Evolutionary conservation across 176 grass and related monocot genomes (phyloP).

Genomic region (Hordeum vulgare): DNA sequence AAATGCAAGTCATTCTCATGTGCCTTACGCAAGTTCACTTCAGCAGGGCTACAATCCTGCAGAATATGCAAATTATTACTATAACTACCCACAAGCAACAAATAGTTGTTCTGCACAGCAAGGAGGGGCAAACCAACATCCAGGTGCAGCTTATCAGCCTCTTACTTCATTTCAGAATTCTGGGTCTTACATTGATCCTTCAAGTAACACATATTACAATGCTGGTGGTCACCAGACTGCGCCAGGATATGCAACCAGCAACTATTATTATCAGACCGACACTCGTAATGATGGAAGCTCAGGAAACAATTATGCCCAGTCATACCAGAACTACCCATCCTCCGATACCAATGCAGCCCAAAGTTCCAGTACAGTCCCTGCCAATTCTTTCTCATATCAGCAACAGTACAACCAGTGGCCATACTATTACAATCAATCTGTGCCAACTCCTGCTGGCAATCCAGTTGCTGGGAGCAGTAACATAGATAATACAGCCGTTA

Average conservation of each 20-base stretch:
- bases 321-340: conserved; percentile 52
- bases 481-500: conserved; percentile 21
- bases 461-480: conserved; percentile 37
- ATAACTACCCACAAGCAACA: conserved; percentile 51
- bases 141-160: conserved; percentile 99
- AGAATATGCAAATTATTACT: conserved; percentile 64
- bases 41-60: conserved; percentile 52
- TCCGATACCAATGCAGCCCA: conserved; percentile 48
- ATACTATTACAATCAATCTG: conserved; percentile 64
- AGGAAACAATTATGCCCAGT: conserved; percentile 36
- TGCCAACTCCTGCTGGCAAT: conserved; percentile 39
- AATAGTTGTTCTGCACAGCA: conserved; percentile 59
- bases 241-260: conserved; percentile 65
- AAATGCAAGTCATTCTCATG: conserved; percentile 42
- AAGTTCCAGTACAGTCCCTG: conserved; percentile 44
- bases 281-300: conserved; percentile 40
- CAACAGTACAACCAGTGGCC: conserved; percentile 82
- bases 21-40: conserved; percentile 51
- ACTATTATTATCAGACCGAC: conserved; percentile 74
- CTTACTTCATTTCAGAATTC: conserved; percentile 99
- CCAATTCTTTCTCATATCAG: conserved; percentile 67
- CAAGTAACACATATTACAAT: conserved; percentile 99
- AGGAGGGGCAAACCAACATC: conserved; percentile 80
- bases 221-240: conserved; percentile 82
- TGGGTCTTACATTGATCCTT: conserved; percentile 74